phyloP scores from a whole-genome alignment of 2,329 filamentous ascomycete genomes.

The Neofusicoccum kwambonambiense region DNA sequence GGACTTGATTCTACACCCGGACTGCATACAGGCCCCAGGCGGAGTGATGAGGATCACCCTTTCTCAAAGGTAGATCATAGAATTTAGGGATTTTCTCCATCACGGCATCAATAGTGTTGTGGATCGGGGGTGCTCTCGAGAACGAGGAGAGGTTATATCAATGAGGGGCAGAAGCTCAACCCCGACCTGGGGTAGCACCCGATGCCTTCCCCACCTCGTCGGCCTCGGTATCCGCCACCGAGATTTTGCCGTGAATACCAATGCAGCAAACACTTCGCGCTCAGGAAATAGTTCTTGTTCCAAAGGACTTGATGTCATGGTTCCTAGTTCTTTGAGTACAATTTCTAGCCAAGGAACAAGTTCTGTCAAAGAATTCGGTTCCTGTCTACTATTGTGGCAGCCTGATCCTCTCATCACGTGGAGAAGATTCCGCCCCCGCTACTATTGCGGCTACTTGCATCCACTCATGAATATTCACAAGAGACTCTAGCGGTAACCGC shows the following conservation, averaged over 20 bases:
- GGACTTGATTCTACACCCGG: neutral
- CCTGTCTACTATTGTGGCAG: too few relatives aligned
- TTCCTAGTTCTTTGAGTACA: too few relatives aligned
- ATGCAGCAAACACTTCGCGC: neutral
- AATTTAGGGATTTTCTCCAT: constrained; percentile 45
- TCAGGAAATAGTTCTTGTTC: neutral
- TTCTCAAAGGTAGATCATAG: constrained; percentile 48
- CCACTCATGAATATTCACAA: too few relatives aligned
- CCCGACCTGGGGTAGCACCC: neutral
- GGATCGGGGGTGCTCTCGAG: neutral
- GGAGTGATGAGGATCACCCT: constrained; percentile 47
- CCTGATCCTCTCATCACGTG: too few relatives aligned
- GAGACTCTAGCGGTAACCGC: too few relatives aligned
- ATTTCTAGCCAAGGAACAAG: too few relatives aligned
- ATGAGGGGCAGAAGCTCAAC: neutral
- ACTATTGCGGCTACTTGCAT: too few relatives aligned
- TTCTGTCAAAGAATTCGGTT: too few relatives aligned
- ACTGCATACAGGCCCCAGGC: constrained; percentile 36
- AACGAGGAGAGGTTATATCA: neutral
- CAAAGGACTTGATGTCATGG: too few relatives aligned
- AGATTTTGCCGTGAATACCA: neutral
- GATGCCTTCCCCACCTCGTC: neutral
- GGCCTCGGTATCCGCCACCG: neutral
- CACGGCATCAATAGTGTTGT: neutral
- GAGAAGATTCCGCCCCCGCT: too few relatives aligned